Base-by-base conservation (phyloP, 805 yeast species). In the Yarrowia hollandica region DNA sequence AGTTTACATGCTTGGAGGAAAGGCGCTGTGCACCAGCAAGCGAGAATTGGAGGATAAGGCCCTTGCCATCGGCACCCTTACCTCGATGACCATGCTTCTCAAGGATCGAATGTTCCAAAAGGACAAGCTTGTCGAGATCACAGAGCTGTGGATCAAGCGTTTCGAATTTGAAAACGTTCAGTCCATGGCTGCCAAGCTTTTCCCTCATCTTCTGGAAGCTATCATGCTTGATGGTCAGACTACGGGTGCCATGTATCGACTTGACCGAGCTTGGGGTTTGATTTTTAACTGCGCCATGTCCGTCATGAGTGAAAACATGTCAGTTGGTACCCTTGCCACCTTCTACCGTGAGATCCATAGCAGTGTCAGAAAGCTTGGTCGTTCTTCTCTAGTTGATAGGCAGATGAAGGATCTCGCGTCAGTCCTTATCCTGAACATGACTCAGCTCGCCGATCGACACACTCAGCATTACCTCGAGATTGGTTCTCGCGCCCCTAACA, bases 141-240 rank as follows among this genome's bases (percentile, higher is more conserved):
- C 90, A 11, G 75, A 90, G 34, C 97, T 97, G 6, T 90, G 96
- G 5, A 77, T 94, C 61, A 94, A 86, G 69, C 94, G 92, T 69
- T 90, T 88, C 70, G 80, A 91, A 67, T 97, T 90, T 71, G 97
- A 90, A 71, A 96, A 95, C 35, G 98, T 92, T 4, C 83, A 98
- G 65, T 89, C 87, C 25, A 82, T 92, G 15, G 90, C 96, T 41
- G 91, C 96, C 3, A 80, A 85, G 63, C 79, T 90, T 4, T 82
- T 91, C 67, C 91, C 97, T 3, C 83, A 90, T 3, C 75, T 92
- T 58, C 75, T 94, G 61, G 74, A 81, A 57, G 82, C 89, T 63
- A 77, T 85, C n/a, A 74, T 77, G 61, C 67, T 72, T 2, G 80
- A 80, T 4, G 52, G 52, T 9, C 52, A 44, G 26, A 44, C 52